phyloP scores from a whole-genome alignment of 1,284 basidiomycete genomes.

The Rhodotorula sp. region DNA sequence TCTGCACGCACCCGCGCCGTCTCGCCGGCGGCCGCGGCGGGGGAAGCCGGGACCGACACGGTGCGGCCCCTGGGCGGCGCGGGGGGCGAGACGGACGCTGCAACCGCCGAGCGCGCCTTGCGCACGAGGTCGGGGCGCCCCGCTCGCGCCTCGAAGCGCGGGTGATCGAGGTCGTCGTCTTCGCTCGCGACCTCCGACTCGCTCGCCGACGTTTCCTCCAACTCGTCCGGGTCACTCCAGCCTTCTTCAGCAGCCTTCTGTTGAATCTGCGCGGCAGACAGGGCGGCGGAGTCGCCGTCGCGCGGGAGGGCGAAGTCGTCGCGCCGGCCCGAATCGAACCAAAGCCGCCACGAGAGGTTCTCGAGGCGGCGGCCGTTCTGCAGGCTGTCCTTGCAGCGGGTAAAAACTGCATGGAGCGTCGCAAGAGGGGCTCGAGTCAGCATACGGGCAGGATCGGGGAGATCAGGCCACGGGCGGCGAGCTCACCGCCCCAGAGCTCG shows the following conservation, averaged over 20 bases:
- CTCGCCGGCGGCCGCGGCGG: background rate
- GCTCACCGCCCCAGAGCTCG: constrained; percentile 41
- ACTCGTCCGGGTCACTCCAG: constrained; percentile 35
- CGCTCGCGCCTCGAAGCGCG: background rate
- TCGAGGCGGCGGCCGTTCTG: constrained; percentile 75
- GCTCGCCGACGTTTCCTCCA: constrained; percentile 30
- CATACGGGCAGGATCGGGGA: too few relatives aligned
- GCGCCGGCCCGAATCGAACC: constrained; percentile 57
- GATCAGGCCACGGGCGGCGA: background rate
- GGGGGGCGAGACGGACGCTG: background rate
- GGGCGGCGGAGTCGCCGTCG: background rate
- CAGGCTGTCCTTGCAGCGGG: constrained; percentile 75
- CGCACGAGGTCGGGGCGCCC: background rate
- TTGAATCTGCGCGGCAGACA: background rate
- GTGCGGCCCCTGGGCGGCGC: constrained; percentile 14
- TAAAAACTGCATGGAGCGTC: constrained; percentile 65
- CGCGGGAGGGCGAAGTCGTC: background rate
- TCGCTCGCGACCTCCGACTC: constrained; percentile 4
- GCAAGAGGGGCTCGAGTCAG: background rate
- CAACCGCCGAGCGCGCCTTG: background rate
- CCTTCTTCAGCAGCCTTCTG: constrained; percentile 4
- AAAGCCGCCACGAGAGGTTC: constrained; percentile 82
- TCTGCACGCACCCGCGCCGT: background rate
- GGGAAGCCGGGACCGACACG: constrained; percentile 15
- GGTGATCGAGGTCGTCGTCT: background rate